These are phyloP conservation scores for Austropuccinia psidii DNA, from an alignment of 1,284 basidiomycete genomes.

Conservation along the genomic window DNA sequence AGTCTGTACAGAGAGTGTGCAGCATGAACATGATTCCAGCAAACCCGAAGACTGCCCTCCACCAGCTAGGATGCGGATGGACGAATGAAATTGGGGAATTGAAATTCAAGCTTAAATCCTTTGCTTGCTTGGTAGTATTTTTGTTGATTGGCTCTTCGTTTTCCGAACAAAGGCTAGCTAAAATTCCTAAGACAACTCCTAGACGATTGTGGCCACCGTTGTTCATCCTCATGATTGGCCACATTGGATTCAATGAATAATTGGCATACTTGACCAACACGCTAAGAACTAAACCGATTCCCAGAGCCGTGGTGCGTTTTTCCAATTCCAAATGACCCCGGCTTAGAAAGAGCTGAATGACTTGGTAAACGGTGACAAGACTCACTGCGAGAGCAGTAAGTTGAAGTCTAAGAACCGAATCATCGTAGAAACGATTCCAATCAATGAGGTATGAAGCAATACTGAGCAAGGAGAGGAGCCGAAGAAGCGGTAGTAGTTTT, in stretches of 20 bases:
- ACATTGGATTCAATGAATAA: conserved; percentile 75
- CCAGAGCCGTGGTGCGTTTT: conserved; percentile 8
- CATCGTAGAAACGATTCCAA: conserved; percentile 31
- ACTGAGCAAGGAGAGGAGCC: conserved; percentile 14
- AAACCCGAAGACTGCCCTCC: conserved; percentile 53
- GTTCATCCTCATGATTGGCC: conserved; percentile 59
- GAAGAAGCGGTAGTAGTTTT: conserved; percentile 3
- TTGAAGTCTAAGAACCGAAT: conserved; percentile 33
- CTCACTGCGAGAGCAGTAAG: conserved; percentile 24
- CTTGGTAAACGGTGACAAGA: conserved; percentile 2
- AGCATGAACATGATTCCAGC: conserved; percentile 68
- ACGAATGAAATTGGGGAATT: neutral
- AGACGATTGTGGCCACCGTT: conserved; percentile 64
- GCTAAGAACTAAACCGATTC: conserved; percentile 60
- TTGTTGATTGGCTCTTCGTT: neutral
- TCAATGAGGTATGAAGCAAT: conserved; percentile 30
- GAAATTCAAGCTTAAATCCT: conserved; percentile 5
- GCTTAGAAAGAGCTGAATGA: conserved; percentile 12
- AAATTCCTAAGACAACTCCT: conserved; percentile 52
- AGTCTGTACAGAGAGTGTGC: conserved; percentile 69
- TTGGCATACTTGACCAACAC: conserved; percentile 70
- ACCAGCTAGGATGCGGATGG: conserved; percentile 1
- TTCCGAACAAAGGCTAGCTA: conserved; percentile 41
- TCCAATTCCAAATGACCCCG: conserved; percentile 2
- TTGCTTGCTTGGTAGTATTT: neutral